A percentile compares a stretch with the other conserved stretches of the same genome.
phyloP scores from a whole-genome alignment of 257 asterid species.

The Przewalskia tangutica region DNA sequence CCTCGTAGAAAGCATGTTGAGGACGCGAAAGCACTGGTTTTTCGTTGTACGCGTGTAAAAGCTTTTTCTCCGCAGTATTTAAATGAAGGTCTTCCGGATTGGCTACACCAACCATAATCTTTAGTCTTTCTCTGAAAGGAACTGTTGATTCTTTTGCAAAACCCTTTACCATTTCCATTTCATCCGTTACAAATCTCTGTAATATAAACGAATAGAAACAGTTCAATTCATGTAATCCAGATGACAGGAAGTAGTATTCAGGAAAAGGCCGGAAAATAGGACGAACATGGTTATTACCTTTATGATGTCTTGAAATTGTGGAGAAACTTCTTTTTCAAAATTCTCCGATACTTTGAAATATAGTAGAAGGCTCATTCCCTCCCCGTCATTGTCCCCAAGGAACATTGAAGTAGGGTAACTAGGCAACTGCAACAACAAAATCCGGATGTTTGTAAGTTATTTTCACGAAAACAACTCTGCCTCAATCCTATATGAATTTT shows the following conservation, averaged over 20 bases:
- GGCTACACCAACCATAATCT: conserved; percentile 61
- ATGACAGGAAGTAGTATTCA: not conserved
- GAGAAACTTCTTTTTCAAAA: conserved; percentile 42
- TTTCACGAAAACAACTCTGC: not conserved
- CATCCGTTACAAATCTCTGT: conserved; percentile 58
- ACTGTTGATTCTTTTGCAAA: conserved; percentile 54
- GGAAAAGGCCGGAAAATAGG: not conserved
- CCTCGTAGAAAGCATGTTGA: conserved; percentile 74
- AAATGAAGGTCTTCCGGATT: conserved; percentile 72
- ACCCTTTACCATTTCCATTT: conserved; percentile 53
- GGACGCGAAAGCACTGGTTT: conserved; percentile 96
- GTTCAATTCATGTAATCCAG: not conserved
- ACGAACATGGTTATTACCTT: conserved; percentile 34
- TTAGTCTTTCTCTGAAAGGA: conserved; percentile 77
- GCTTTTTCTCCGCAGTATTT: conserved; percentile 76
- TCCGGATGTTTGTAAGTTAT: not conserved
- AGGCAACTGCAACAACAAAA: conserved; percentile 52
- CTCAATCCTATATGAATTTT: not conserved
- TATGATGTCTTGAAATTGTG: conserved; percentile 40
- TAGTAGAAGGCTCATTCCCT: conserved; percentile 75
- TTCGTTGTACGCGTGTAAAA: conserved; percentile 67
- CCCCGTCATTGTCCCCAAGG: conserved; percentile 73
- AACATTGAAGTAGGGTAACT: conserved; percentile 71
- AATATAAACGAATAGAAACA: not conserved
- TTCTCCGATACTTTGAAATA: conserved; percentile 59